These are phyloP conservation scores for Vitis cinerea DNA, from an alignment of 164 flowering plant species.

Conservation along the genomic window DNA sequence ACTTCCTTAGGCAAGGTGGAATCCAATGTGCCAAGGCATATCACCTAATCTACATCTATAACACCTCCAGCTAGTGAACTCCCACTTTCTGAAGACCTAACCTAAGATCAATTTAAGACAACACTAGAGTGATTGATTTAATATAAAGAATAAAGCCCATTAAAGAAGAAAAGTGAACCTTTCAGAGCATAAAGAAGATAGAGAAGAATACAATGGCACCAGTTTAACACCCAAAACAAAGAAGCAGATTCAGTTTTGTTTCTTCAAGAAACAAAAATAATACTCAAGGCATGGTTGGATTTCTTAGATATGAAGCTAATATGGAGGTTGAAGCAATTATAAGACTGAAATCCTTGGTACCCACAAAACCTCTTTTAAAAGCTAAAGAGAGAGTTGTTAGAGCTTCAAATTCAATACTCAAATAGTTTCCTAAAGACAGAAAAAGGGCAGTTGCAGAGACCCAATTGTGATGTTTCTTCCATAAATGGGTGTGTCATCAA, in stretches of 20 bases:
- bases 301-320: slow-evolving; percentile 2
- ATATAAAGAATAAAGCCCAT: neutral
- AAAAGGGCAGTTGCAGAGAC: neutral
- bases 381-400: neutral
- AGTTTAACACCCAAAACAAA: neutral
- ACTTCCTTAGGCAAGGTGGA: neutral
- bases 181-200: slow-evolving; percentile 1
- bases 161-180: neutral
- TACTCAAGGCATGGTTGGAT: neutral
- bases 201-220: slow-evolving; percentile 5
- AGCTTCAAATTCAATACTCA: neutral
- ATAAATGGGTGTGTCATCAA: too few species aligned
- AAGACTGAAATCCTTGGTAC: neutral
- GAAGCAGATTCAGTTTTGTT: neutral
- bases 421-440: neutral
- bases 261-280: neutral
- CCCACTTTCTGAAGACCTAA: neutral
- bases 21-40: slow-evolving; percentile 1
- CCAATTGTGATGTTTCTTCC: neutral
- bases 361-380: neutral
- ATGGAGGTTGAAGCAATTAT: neutral
- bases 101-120: neutral
- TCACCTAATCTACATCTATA: neutral
- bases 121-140: neutral
- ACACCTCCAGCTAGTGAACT: neutral